phyloP scores from a whole-genome alignment of 225 moss, liverwort and hornwort genomes.

The Physcomitrellopsis africana region DNA sequence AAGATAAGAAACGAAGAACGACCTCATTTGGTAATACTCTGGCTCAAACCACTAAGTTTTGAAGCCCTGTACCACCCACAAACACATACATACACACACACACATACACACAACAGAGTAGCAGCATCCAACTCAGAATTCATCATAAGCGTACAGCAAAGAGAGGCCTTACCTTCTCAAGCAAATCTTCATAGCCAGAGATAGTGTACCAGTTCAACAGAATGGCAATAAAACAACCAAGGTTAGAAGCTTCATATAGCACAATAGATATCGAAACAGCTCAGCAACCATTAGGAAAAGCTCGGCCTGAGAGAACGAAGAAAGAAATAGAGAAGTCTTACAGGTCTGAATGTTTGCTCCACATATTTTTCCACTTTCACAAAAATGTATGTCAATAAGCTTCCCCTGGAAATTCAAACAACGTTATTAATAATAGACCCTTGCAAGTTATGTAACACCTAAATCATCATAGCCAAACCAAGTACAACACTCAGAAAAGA shows the following conservation, averaged over 20 bases:
- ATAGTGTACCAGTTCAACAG: slow-evolving; percentile 30
- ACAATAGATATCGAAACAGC: slow-evolving; percentile 5
- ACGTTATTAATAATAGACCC: slow-evolving; percentile 6
- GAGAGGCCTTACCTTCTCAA: slow-evolving; percentile 74
- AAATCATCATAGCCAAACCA: neutral
- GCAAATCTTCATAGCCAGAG: slow-evolving; percentile 65
- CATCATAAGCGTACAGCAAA: neutral
- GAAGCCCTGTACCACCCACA: neutral
- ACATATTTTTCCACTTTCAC: slow-evolving; percentile 88
- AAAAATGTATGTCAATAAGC: slow-evolving; percentile 97
- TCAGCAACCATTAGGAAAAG: neutral
- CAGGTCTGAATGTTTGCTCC: slow-evolving; percentile 99
- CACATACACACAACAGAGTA: neutral
- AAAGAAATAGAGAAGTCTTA: slow-evolving; percentile 52
- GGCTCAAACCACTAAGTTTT: neutral
- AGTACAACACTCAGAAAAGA: neutral
- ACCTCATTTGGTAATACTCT: neutral
- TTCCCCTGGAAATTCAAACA: slow-evolving; percentile 70
- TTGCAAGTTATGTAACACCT: neutral
- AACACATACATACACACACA: neutral
- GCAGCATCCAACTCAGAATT: slow-evolving; percentile 13
- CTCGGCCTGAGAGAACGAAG: slow-evolving; percentile 15
- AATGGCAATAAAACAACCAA: slow-evolving; percentile 23
- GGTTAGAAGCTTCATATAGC: slow-evolving; percentile 38
- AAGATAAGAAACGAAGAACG: slow-evolving; percentile 9